Evolutionary conservation across 164 flowering plant genomes (phyloP), one percentile per base, ranked within the genome.

Genomic region (Magnolia changhungtana): DNA sequence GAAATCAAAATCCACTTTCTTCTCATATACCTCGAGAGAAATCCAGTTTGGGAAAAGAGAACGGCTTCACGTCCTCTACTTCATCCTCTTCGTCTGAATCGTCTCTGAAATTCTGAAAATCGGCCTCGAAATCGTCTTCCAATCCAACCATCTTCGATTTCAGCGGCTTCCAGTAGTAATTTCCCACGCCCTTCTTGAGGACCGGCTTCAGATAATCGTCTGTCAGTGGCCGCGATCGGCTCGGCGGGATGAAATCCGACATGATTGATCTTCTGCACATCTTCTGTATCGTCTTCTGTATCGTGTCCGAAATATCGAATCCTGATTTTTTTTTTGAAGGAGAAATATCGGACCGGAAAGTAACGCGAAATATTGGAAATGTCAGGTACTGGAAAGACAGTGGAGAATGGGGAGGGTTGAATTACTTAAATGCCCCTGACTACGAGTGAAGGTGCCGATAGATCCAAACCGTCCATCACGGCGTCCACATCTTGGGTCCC

Each of bases 231-330:
- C 87, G 81, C 2, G 90, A 73, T 45, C 84, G 69, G 31, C 74
- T 69, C 71, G 90, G 68, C 72, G 93, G 84, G 10, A 91, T 87
- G 81, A 89, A 87, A 70, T 84, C 96, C 80, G 98, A 93, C 63
- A 95, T 91, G 67, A 95, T 89, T 63, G 96, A 95, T 74, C 99
- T 98, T 24, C 98, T 97, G 85, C 98, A 95, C 98, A 95, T 95
- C 76, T 75, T 79, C 27, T 27, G 11, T 2, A 18, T 27, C 45
- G 61, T 95, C 76, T 75, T 79, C 27, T 27, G 11, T 2, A 18
- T 27, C 45, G 61, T 16, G 11, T 52, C 58, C 58, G 58, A 52
- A 52, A 52, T 52, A 52, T 13, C 11, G 58, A 1, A 27, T 27
- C 29, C 29, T 27, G 29, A 27, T 1, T 27, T 1, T 27, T 24